phyloP scores from a whole-genome alignment of 352 stramenopile genomes.

The Phytophthora chlamydospora region DNA sequence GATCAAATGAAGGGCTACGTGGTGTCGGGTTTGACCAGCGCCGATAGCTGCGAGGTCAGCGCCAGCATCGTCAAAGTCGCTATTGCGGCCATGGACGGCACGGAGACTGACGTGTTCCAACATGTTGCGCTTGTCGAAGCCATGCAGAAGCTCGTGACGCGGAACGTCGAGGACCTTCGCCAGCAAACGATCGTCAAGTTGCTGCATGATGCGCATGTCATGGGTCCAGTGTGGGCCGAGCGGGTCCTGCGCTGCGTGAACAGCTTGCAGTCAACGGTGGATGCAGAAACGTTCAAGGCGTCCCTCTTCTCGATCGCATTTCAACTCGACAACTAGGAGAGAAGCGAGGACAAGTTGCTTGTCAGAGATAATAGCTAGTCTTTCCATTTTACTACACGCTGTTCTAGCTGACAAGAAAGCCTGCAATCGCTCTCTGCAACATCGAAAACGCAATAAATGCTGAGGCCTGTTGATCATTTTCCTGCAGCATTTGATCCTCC shows the following conservation, averaged over 20 bases:
- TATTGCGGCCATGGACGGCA: conserved; percentile 14
- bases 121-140: conserved; percentile 40
- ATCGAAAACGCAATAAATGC: conserved; percentile 34
- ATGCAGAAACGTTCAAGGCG: conserved; percentile 42
- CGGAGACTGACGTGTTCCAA: conserved; percentile 41
- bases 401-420: conserved; percentile 38
- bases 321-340: conserved; percentile 30
- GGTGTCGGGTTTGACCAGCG: conserved; percentile 48
- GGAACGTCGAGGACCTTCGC: conserved; percentile 60
- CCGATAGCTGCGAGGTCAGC: conserved; percentile 41
- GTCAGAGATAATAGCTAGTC: conserved; percentile 35
- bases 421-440: conserved; percentile 33
- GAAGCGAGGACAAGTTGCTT: conserved; percentile 11
- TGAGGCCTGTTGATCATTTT: background rate
- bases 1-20: conserved; percentile 67
- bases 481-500: conserved; percentile 18
- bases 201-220: conserved; percentile 47
- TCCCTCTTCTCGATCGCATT: conserved; percentile 70
- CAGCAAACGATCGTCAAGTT: conserved; percentile 63
- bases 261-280: conserved; percentile 39
- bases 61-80: conserved; percentile 39
- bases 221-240: conserved; percentile 29
- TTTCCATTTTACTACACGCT: conserved; percentile 43
- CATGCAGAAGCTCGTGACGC: conserved; percentile 54
- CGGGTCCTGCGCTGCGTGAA: conserved; percentile 44